A percentile compares a stretch with the other conserved stretches of the same genome.
These are phyloP conservation scores for Termitomyces sp. DNA, from an alignment of 768 basidiomycete genomes.

Conservation along the genomic window DNA sequence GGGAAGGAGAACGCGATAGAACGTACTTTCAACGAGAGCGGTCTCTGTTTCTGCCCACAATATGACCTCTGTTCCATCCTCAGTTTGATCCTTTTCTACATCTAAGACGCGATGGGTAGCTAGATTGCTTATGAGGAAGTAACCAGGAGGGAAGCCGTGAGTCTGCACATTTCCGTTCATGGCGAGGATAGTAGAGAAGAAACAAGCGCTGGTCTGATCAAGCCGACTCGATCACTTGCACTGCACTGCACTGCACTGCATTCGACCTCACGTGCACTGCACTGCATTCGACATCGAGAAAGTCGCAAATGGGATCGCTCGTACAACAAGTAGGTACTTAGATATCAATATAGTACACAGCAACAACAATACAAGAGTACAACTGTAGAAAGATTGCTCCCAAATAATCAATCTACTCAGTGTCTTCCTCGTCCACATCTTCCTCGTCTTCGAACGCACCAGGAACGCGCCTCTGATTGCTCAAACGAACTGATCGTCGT, in stretches of 20 bases:
- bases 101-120: conserved; percentile 58
- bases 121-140: conserved; percentile 60
- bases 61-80: conserved; percentile 62
- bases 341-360: not conserved
- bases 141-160: conserved; percentile 52
- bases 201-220: not conserved
- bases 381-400: not conserved
- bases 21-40: conserved; percentile 75
- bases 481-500: conserved; percentile 27
- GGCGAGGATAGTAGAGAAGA: not conserved
- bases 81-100: conserved; percentile 47
- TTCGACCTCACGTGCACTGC: not conserved
- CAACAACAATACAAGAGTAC: not conserved
- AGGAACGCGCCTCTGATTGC: conserved; percentile 16
- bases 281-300: not conserved
- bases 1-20: not conserved
- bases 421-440: conserved; percentile 15
- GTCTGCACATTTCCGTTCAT: conserved; percentile 23
- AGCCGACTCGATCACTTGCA: not conserved
- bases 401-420: not conserved
- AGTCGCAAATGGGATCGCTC: not conserved
- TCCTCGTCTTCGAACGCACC: conserved; percentile 21
- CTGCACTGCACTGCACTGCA: too few relatives aligned
- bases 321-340: not conserved
- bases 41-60: conserved; percentile 75